Conservation (phyloP, 1,139 yeast genomes). For the Debaryomyces coudertii region DNA sequence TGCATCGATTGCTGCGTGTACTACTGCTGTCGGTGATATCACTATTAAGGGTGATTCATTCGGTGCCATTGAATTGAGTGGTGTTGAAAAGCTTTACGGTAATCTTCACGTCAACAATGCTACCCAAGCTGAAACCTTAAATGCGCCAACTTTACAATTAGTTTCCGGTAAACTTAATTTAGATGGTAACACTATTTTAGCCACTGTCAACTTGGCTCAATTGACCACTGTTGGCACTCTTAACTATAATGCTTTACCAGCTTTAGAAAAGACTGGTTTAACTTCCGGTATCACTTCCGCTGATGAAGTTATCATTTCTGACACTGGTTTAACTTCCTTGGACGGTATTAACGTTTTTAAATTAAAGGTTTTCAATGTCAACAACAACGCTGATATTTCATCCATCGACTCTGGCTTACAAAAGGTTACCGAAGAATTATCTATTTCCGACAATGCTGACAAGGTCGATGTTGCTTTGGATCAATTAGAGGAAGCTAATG, state of each 20-base stretch:
- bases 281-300: conserved; percentile 76
- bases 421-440: conserved; percentile 72
- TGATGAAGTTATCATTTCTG: conserved; percentile 73
- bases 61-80: conserved; percentile 59
- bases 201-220: conserved; percentile 72
- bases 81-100: conserved; percentile 73
- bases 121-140: conserved; percentile 59
- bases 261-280: conserved; percentile 70
- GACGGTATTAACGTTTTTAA: conserved; percentile 78
- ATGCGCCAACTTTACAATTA: conserved; percentile 77
- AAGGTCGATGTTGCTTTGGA: conserved; percentile 69
- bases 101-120: conserved; percentile 68
- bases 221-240: conserved; percentile 82
- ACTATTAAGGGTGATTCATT: conserved; percentile 62
- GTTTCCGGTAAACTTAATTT: conserved; percentile 72
- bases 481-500: conserved; percentile 78
- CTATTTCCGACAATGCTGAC: conserved; percentile 84
- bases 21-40: conserved; percentile 79
- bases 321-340: conserved; percentile 79
- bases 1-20: conserved; percentile 72
- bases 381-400: conserved; percentile 75
- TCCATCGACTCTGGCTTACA: conserved; percentile 73
- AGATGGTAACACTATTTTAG: conserved; percentile 66
- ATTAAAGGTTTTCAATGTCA: conserved; percentile 78
- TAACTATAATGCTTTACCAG: conserved; percentile 82